These are phyloP conservation scores for Plasmopara halstedii DNA, from an alignment of 352 stramenopile species.

Conservation along the genomic window DNA sequence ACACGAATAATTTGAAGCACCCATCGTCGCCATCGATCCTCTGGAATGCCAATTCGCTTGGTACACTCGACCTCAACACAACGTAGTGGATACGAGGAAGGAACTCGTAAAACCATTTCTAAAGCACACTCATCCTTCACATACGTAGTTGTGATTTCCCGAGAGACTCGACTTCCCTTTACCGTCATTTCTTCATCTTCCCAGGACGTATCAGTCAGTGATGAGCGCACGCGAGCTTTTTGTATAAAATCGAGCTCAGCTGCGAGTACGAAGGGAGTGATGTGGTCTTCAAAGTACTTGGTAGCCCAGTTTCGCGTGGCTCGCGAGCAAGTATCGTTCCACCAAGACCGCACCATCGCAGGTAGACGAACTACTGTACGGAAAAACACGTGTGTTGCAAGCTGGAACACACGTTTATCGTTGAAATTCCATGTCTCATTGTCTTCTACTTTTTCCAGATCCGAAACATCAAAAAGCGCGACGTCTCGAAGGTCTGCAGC, in stretches of 20 bases:
- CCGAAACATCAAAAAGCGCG: slow-evolving; percentile 33
- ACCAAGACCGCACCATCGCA: slow-evolving; percentile 85
- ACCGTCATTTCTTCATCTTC: slow-evolving; percentile 79
- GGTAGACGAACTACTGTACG: slow-evolving; percentile 73
- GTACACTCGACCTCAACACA: slow-evolving; percentile 89
- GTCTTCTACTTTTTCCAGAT: slow-evolving; percentile 26
- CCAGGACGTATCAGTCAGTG: slow-evolving; percentile 30
- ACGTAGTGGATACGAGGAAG: slow-evolving; percentile 81
- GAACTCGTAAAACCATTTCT: slow-evolving; percentile 87
- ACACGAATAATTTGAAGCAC: slow-evolving; percentile 90
- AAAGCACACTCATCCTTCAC: slow-evolving; percentile 90
- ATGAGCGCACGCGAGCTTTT: slow-evolving; percentile 34
- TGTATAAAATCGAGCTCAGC: slow-evolving; percentile 76
- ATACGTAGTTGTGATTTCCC: slow-evolving; percentile 88
- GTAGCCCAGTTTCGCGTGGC: slow-evolving; percentile 72
- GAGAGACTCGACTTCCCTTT: slow-evolving; percentile 80
- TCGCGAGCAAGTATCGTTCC: slow-evolving; percentile 84
- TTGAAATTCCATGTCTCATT: slow-evolving; percentile 27
- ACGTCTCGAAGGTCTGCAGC: slow-evolving; percentile 38
- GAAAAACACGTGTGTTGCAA: slow-evolving; percentile 72
- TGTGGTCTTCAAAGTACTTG: slow-evolving; percentile 86
- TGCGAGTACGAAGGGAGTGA: slow-evolving; percentile 71
- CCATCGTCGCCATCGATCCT: slow-evolving; percentile 89
- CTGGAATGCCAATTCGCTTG: slow-evolving; percentile 84
- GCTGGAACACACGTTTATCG: slow-evolving; percentile 34